A percentile compares a stretch with the other conserved stretches of the same genome.
Conservation (phyloP, 257 asterid genomes). For the Sherardia arvensis region DNA sequence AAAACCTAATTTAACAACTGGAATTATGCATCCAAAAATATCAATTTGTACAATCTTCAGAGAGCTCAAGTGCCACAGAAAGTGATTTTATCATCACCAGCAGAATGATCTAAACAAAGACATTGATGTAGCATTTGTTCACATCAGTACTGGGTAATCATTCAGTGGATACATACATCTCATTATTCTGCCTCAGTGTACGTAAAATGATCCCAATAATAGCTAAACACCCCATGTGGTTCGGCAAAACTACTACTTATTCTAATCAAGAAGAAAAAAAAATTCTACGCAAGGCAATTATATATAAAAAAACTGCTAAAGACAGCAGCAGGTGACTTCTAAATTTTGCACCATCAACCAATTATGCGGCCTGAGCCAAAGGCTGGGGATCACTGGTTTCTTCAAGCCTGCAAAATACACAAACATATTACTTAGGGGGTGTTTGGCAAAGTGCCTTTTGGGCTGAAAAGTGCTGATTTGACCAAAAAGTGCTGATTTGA, state of each 20-base stretch:
- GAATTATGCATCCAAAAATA: too few relatives aligned
- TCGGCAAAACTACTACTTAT: not conserved
- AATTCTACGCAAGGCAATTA: not conserved
- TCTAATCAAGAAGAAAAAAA: not conserved
- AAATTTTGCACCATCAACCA: slow-evolving; percentile 1
- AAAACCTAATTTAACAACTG: too few relatives aligned
- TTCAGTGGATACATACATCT: not conserved
- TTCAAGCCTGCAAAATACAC: slow-evolving; percentile 42
- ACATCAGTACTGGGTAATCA: too few relatives aligned
- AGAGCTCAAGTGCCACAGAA: too few relatives aligned
- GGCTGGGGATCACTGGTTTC: slow-evolving; percentile 38
- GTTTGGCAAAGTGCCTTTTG: too few relatives aligned
- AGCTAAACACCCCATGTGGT: not conserved
- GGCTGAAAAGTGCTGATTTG: too few relatives aligned
- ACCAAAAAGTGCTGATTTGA: too few relatives aligned
- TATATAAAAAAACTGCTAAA: slow-evolving; percentile 1
- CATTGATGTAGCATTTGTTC: too few relatives aligned
- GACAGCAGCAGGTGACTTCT: slow-evolving; percentile 1
- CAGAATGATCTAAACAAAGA: too few relatives aligned
- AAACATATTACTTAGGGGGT: not conserved
- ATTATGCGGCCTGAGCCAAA: slow-evolving; percentile 48
- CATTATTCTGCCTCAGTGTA: not conserved
- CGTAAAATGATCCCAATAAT: not conserved
- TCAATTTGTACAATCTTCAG: too few relatives aligned
- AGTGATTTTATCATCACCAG: too few relatives aligned